Base-by-base conservation (phyloP, 345 rosid genomes). In the Populus nigra region DNA sequence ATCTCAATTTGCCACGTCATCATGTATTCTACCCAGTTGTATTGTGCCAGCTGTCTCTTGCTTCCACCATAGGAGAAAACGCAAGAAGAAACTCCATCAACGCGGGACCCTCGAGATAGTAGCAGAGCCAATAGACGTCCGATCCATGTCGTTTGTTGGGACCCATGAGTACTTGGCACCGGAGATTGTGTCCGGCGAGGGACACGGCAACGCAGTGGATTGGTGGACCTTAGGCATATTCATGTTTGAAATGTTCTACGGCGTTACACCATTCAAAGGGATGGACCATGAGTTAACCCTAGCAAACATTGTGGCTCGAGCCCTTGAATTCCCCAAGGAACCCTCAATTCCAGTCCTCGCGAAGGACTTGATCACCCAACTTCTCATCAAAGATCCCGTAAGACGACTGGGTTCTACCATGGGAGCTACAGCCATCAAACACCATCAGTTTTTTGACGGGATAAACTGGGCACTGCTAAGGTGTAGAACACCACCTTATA, bases 171-270 rank as follows among this genome's bases (percentile, higher is more conserved):
- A 90, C 85, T 69, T 90, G 75, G 88, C 93, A 8, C 93, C 93
- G 0, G 93, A 90, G 86, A 87, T 90, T 17, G 84, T 86, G 1
- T 85, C 90, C 22, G 90, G 90, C 0, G 93, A 90, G 77, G 93
- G 91, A 0, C 93, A 90, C 13, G 93, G 93, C 68, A 90, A 65
- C 25, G 91, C 90, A 0, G 93, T 90, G 81, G 93, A 90, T 68
- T 90, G 93, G 91, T 90, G 93, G 93, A 88, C 93, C 23, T 49
- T 90, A 13, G 93, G 93, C 15, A 77, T 90, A 67, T 88, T 90
- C 84, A 72, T 90, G 41, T 90, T 77, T 33, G 91, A 90, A 77
- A 74, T 90, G 78, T 85, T 88, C 73, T 88, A 87, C 6, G 91
- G 90, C 0, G 77, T 73, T 38, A 90, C 93, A 0, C 93, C 93